Evolutionary conservation across 179 eudicot genomes (phyloP).

Genomic region (Silene noctiflora): DNA sequence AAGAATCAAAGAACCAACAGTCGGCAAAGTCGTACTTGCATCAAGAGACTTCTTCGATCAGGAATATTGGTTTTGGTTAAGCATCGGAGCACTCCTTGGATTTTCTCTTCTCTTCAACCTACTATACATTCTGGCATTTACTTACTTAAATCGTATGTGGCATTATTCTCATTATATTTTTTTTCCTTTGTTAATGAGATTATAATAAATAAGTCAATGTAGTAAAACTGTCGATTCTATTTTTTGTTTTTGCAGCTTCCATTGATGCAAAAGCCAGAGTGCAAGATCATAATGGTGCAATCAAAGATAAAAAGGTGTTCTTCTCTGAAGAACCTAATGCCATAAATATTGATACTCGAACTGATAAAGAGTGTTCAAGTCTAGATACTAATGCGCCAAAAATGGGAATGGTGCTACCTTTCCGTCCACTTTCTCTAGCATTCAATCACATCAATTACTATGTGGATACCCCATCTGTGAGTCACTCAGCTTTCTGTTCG

Average conservation of each 20-base stretch:
- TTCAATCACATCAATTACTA: conserved; percentile 73
- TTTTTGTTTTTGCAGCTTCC: conserved; percentile 39
- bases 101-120: conserved; percentile 65
- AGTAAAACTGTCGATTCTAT: too few relatives aligned
- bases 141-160: conserved; percentile 58
- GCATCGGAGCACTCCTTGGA: conserved; percentile 61
- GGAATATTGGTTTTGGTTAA: conserved; percentile 58
- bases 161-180: background rate
- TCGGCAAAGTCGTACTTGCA: conserved; percentile 56
- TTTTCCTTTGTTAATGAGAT: background rate
- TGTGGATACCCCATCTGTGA: conserved; percentile 82
- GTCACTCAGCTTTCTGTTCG: conserved; percentile 22
- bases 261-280: conserved; percentile 44
- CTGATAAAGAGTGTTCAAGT: conserved; percentile 1
- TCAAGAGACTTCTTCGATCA: conserved; percentile 55
- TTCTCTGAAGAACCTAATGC: conserved; percentile 16
- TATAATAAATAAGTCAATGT: too few relatives aligned
- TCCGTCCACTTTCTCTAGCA: conserved; percentile 70
- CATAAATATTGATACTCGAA: background rate
- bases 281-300: conserved; percentile 30
- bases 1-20: conserved; percentile 51
- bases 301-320: conserved; percentile 17
- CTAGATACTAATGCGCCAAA: conserved; percentile 9
- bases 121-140: conserved; percentile 46
- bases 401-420: conserved; percentile 80